Conservation (phyloP, 331 rosid species). For the Malus hybrid region DNA sequence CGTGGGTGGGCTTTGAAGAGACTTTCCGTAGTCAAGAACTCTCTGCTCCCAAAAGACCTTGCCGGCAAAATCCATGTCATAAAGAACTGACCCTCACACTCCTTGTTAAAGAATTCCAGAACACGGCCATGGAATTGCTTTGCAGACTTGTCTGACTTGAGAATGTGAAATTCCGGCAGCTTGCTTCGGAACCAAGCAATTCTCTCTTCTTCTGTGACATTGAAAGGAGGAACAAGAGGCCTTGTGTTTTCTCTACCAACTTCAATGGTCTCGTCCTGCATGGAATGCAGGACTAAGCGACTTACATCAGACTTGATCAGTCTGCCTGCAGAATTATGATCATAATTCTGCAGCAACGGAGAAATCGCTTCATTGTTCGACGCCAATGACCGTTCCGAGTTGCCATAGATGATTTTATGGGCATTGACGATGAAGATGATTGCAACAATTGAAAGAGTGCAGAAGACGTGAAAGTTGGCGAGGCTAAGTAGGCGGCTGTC, state of each 20-base stretch:
- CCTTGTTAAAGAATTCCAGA: slow-evolving; percentile 30
- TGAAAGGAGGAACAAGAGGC: slow-evolving; percentile 35
- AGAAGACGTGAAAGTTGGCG: slow-evolving; percentile 22
- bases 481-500: slow-evolving; percentile 7
- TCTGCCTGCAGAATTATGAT: neutral
- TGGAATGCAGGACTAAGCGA: slow-evolving; percentile 11
- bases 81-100: slow-evolving; percentile 62
- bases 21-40: slow-evolving; percentile 42
- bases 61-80: slow-evolving; percentile 77
- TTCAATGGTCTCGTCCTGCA: slow-evolving; percentile 25
- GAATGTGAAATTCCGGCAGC: slow-evolving; percentile 43
- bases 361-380: neutral
- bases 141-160: slow-evolving; percentile 40
- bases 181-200: slow-evolving; percentile 51
- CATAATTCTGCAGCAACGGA: slow-evolving; percentile 4
- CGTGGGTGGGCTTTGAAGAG: slow-evolving; percentile 55
- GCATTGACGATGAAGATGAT: slow-evolving; percentile 27
- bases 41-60: slow-evolving; percentile 42
- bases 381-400: slow-evolving; percentile 1
- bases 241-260: slow-evolving; percentile 14
- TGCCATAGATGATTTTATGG: slow-evolving; percentile 8
- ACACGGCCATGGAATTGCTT: slow-evolving; percentile 46
- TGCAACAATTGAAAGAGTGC: slow-evolving; percentile 26
- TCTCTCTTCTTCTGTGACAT: slow-evolving; percentile 42
- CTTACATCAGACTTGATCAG: slow-evolving; percentile 14